Percentiles rank a stretch among this genome's conserved stretches.
Evolutionary conservation across 1,284 basidiomycete genomes (phyloP).

Genomic region (Ceratobasidium sp.): DNA sequence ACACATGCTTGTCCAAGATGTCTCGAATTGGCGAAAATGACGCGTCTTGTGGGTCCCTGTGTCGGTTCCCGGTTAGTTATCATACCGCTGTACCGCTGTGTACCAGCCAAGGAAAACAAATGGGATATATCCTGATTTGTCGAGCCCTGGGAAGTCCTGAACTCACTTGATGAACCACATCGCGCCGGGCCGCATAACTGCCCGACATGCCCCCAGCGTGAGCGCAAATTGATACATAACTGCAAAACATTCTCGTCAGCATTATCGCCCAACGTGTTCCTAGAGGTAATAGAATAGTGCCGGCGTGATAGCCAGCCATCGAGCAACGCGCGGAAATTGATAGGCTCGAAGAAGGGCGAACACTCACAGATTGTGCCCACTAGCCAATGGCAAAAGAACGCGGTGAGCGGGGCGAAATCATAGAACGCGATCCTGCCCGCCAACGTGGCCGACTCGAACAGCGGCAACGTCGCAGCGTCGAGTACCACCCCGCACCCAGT

Average conservation of each 20-base stretch:
- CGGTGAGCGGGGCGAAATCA: constrained; percentile 73
- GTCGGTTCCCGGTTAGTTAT: constrained; percentile 10
- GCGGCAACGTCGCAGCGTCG: constrained; percentile 81
- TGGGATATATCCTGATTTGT: constrained; percentile 1
- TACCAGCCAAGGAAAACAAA: not conserved
- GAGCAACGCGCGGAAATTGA: not conserved
- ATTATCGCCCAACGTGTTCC: constrained; percentile 28
- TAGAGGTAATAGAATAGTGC: not conserved
- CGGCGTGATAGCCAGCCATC: constrained; percentile 19
- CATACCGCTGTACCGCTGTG: no score
- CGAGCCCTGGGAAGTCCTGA: constrained; percentile 1
- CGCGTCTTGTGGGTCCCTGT: constrained; percentile 80
- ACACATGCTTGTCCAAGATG: constrained; percentile 84
- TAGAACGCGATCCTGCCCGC: constrained; percentile 68
- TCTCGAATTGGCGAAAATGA: constrained; percentile 81
- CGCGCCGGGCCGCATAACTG: constrained; percentile 85
- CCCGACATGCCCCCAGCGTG: constrained; percentile 74
- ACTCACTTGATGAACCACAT: constrained; percentile 90
- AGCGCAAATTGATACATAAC: constrained; percentile 87
- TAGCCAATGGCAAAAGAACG: constrained; percentile 90
- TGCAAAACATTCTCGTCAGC: constrained; percentile 41
- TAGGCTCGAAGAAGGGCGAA: not conserved
- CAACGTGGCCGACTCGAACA: constrained; percentile 78
- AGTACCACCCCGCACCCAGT: constrained; percentile 87
- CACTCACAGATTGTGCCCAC: constrained; percentile 85